Conservation (phyloP, 345 rosid genomes). For the Stellera chamaejasme region DNA sequence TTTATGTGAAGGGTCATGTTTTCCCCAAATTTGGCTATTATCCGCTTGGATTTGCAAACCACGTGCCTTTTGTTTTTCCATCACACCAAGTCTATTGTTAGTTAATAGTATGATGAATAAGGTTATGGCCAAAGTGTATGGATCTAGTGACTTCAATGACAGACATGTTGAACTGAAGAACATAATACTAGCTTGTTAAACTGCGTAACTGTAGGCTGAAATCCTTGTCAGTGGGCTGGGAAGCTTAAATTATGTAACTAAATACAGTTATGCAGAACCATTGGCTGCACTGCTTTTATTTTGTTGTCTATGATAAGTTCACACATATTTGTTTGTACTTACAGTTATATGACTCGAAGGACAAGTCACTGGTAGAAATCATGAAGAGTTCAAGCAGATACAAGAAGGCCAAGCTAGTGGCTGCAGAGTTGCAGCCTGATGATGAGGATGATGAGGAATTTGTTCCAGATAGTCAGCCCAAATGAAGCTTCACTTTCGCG, state of each 20-base stretch:
- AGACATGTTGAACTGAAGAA: background rate
- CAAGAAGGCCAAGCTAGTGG: slow-evolving; percentile 45
- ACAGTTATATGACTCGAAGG: slow-evolving; percentile 20
- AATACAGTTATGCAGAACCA: background rate
- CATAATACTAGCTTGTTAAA: slow-evolving; percentile 1
- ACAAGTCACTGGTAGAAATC: slow-evolving; percentile 29
- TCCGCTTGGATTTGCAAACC: background rate
- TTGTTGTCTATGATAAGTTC: background rate
- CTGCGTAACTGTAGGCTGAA: background rate
- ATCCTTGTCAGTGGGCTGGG: too few species aligned
- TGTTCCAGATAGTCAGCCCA: slow-evolving; percentile 40
- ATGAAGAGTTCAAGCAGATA: slow-evolving; percentile 45
- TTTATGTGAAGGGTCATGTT: background rate
- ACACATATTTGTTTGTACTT: background rate
- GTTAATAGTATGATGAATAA: background rate
- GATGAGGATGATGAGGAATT: slow-evolving; percentile 34
- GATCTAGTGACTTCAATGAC: too few species aligned
- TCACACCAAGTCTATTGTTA: background rate
- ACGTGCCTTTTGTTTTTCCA: background rate
- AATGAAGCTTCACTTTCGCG: too few species aligned
- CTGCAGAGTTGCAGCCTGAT: slow-evolving; percentile 28
- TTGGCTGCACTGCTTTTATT: background rate
- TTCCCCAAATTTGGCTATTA: slow-evolving; percentile 4
- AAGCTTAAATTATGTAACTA: background rate
- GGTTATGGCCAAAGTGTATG: background rate